Evolutionary conservation across 352 stramenopile genomes (phyloP).

Genomic region (Aphanomyces stellatus): DNA sequence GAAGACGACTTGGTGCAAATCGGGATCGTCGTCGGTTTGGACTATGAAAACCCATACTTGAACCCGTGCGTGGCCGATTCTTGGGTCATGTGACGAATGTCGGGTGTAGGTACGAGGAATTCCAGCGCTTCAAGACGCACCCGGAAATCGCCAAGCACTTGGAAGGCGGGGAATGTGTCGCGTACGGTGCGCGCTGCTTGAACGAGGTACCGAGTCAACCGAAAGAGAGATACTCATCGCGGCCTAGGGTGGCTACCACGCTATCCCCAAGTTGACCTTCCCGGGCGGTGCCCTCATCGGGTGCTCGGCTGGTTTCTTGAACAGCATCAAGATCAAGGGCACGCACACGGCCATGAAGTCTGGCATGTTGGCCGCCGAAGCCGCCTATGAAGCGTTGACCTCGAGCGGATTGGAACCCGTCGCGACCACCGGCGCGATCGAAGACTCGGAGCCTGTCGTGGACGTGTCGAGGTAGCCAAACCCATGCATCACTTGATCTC

Average conservation of each 20-base stretch:
- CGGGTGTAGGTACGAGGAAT: conserved; percentile 90
- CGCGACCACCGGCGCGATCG: conserved; percentile 59
- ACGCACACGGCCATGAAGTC: conserved; percentile 98
- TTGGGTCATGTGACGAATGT: too few relatives aligned
- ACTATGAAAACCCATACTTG: conserved; percentile 99
- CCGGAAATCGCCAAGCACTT: conserved; percentile 89
- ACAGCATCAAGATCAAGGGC: conserved; percentile 99
- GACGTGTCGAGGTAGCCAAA: conserved; percentile 43
- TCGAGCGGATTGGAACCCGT: conserved; percentile 44
- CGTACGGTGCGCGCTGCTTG: conserved; percentile 94
- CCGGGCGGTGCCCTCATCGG: conserved; percentile 93
- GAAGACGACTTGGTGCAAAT: conserved; percentile 92
- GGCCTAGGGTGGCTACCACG: conserved; percentile 96
- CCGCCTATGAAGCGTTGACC: conserved; percentile 86
- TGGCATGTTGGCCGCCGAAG: conserved; percentile 96
- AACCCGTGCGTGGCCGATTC: conserved; percentile 68
- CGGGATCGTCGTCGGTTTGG: conserved; percentile 95
- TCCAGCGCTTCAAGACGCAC: conserved; percentile 99
- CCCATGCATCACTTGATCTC: conserved; percentile 20
- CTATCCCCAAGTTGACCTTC: conserved; percentile 98
- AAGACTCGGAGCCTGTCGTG: conserved; percentile 42
- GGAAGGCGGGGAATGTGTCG: conserved; percentile 94
- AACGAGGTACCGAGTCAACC: conserved; percentile 60
- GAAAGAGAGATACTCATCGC: too few relatives aligned
- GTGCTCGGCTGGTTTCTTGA: conserved; percentile 97